phyloP scores from a whole-genome alignment of 768 basidiomycete genomes.

The Tylopilus vinaceipallidus region DNA sequence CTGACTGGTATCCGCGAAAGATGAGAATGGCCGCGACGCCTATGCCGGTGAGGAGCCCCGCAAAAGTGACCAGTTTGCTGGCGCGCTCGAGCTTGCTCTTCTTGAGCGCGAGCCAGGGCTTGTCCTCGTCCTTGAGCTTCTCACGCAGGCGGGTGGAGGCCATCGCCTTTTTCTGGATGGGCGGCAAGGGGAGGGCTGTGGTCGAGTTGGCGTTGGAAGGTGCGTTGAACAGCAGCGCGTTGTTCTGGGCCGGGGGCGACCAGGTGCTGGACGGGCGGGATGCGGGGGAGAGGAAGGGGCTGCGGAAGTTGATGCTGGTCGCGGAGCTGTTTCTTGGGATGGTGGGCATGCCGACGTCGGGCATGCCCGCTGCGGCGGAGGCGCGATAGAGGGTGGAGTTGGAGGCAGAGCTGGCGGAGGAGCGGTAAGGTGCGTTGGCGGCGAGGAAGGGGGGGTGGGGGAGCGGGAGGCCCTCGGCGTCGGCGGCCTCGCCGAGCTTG shows the following conservation, averaged over 20 bases:
- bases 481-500: conserved; percentile 13
- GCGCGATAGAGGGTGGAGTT: conserved; percentile 31
- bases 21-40: conserved; percentile 41
- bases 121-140: conserved; percentile 49
- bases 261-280: conserved; percentile 63
- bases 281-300: conserved; percentile 68
- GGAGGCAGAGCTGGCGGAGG: conserved; percentile 24
- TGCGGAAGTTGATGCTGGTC: conserved; percentile 51
- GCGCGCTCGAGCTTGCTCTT: conserved; percentile 26
- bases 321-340: conserved; percentile 43
- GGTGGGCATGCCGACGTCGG: conserved; percentile 7
- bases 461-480: conserved; percentile 28
- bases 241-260: conserved; percentile 51
- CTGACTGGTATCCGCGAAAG: conserved; percentile 43
- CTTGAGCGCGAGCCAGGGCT: conserved; percentile 45
- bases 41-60: conserved; percentile 41
- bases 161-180: conserved; percentile 34
- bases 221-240: conserved; percentile 24
- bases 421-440: conserved; percentile 41
- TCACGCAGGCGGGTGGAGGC: conserved; percentile 49
- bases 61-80: conserved; percentile 51
- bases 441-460: conserved; percentile 51
- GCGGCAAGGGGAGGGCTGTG: conserved; percentile 40
- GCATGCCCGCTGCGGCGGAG: conserved; percentile 21
- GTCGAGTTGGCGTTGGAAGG: conserved; percentile 30